Percentiles rank a stretch among this genome's conserved stretches.
Conservation (phyloP, 768 basidiomycete species). For the Neoboletus magnificus region DNA sequence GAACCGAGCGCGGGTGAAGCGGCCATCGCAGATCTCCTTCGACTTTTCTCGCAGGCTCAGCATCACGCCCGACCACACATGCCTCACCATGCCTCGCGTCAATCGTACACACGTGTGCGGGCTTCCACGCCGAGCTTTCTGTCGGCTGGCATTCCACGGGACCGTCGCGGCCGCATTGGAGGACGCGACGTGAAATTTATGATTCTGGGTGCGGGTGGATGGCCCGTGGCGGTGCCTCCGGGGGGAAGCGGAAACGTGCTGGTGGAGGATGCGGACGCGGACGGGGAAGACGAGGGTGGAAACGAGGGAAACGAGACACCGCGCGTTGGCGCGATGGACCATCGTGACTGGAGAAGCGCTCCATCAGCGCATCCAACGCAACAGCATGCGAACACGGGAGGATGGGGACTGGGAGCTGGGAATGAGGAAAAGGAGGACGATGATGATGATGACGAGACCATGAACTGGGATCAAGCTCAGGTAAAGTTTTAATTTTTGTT, state of each 20-base stretch:
- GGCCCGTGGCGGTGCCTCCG: constrained; percentile 10
- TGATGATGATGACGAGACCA: constrained; percentile 60
- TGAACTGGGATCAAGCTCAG: constrained; percentile 73
- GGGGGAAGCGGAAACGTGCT: constrained; percentile 4
- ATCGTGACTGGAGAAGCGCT: constrained; percentile 5
- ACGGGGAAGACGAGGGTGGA: constrained; percentile 34
- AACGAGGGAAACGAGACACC: constrained; percentile 60
- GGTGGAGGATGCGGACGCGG: constrained; percentile 30
- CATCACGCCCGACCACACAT: constrained; percentile 31
- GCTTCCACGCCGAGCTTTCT: constrained; percentile 59
- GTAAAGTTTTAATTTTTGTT: constrained; percentile 28
- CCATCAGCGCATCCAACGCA: constrained; percentile 35
- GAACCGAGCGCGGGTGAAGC: constrained; percentile 63
- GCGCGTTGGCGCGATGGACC: constrained; percentile 45
- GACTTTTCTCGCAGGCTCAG: constrained; percentile 54
- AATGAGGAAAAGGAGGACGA: constrained; percentile 59
- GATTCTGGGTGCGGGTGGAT: constrained; percentile 29
- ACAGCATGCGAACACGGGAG: constrained; percentile 52
- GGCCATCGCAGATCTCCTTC: constrained; percentile 65
- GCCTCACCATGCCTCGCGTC: constrained; percentile 30
- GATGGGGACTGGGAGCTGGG: constrained; percentile 70
- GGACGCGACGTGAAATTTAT: constrained; percentile 29
- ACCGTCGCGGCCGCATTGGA: constrained; percentile 74
- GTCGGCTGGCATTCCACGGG: constrained; percentile 69
- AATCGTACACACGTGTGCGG: constrained; percentile 24